Conservation (phyloP, 441 rosid genomes). For the Cnidoscolus chayamansa region DNA sequence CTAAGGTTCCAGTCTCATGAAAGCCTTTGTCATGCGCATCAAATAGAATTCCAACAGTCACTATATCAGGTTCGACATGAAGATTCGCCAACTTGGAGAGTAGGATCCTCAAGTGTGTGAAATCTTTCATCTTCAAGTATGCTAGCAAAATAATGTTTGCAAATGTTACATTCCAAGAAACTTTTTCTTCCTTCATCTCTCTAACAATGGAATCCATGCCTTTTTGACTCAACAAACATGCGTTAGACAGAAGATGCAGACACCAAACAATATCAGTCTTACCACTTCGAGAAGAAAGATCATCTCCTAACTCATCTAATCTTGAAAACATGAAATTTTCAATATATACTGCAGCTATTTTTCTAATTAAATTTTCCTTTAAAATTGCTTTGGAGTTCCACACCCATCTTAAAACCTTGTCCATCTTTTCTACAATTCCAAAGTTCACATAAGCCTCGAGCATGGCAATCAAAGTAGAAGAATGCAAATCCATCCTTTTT, state of each 20-base stretch:
- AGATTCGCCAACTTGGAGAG: conserved; percentile 31
- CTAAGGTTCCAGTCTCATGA: conserved; percentile 37
- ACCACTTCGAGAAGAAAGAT: conserved; percentile 43
- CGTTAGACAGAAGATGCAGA: conserved; percentile 58
- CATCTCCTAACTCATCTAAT: conserved; percentile 50
- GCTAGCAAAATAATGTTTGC: conserved; percentile 52
- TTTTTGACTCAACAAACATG: conserved; percentile 52
- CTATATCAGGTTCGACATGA: conserved; percentile 56
- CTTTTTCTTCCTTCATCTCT: conserved; percentile 52
- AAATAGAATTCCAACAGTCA: conserved; percentile 55
- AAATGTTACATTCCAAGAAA: conserved; percentile 48
- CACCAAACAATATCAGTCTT: conserved; percentile 57
- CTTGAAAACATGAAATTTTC: conserved; percentile 66
- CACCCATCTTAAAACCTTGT: conserved; percentile 39
- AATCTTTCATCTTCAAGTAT: conserved; percentile 55
- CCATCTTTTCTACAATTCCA: conserved; percentile 60
- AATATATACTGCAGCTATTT: conserved; percentile 52
- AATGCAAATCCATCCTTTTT: conserved; percentile 46
- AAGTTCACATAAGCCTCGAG: conserved; percentile 62
- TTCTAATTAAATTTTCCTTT: conserved; percentile 55
- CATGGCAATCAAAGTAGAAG: conserved; percentile 51
- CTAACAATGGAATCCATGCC: conserved; percentile 49
- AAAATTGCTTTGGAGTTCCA: conserved; percentile 33
- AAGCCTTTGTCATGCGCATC: conserved; percentile 47
- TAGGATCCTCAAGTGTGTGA: conserved; percentile 35